A percentile compares a stretch with the other conserved stretches of the same genome.
These are phyloP conservation scores for Ogataea neopini DNA, from an alignment of 805 yeast genomes.

Conservation along the genomic window DNA sequence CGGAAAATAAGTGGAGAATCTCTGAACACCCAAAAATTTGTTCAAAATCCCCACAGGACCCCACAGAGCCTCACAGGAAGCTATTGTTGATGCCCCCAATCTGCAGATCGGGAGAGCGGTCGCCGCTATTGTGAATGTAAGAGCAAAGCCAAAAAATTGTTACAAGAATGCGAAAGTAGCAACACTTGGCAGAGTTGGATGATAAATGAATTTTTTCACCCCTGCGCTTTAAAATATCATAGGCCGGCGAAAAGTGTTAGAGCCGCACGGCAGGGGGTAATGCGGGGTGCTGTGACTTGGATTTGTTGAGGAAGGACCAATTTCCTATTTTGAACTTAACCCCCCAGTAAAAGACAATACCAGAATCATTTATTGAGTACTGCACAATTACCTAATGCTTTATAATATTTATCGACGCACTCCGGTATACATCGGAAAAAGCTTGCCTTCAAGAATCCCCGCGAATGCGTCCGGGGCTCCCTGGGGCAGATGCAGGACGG, in stretches of 20 bases:
- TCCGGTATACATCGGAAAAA: conserved; percentile 8
- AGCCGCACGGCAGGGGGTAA: not conserved
- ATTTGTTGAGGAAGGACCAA: not conserved
- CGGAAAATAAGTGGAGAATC: not conserved
- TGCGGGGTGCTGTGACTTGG: not conserved
- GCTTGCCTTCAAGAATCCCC: not conserved
- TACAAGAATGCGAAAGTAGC: too few relatives aligned
- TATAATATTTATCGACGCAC: not conserved
- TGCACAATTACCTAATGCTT: not conserved
- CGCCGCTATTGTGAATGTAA: not conserved
- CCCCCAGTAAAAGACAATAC: not conserved
- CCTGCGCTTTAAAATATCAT: not conserved
- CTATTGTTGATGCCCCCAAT: not conserved
- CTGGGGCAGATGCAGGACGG: not conserved
- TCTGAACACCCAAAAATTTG: not conserved
- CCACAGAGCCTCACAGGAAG: not conserved
- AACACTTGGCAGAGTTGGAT: not conserved
- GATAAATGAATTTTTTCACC: not conserved
- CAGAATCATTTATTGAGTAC: not conserved
- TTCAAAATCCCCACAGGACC: not conserved
- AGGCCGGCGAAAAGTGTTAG: not conserved
- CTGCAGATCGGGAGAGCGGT: not conserved
- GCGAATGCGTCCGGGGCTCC: too few relatives aligned
- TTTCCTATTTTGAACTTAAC: not conserved
- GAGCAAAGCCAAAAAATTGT: not conserved